Evolutionary conservation across 2,329 filamentous ascomycete species (phyloP).

Genomic region (Colletotrichum plurivorum): DNA sequence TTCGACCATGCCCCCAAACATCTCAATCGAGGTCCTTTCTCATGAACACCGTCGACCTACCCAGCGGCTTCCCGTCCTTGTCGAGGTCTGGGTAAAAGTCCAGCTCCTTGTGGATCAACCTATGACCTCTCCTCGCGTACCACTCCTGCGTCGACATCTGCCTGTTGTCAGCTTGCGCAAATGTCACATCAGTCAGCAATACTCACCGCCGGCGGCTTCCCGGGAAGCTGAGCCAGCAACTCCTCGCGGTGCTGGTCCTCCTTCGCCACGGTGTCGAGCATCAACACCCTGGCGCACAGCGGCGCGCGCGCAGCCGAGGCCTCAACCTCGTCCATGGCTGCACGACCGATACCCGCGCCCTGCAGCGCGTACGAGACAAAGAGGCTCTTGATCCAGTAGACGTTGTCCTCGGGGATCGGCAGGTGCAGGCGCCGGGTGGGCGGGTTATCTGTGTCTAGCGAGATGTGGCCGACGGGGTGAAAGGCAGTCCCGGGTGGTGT

Average conservation of each 20-base stretch:
- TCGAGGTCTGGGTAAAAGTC: conserved; percentile 40
- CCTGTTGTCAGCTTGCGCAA: too few species aligned
- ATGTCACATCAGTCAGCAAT: accelerated
- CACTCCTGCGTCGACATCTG: conserved; percentile 48
- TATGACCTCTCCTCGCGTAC: conserved; percentile 48
- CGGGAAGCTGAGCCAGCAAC: background rate
- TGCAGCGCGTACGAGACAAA: conserved; percentile 46
- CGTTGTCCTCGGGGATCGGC: conserved; percentile 38
- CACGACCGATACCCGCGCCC: conserved; percentile 46
- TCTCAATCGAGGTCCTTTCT: conserved; percentile 15
- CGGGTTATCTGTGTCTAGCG: conserved; percentile 44
- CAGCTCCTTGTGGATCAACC: conserved; percentile 42
- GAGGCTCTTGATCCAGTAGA: conserved; percentile 50
- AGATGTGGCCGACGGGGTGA: conserved; percentile 50
- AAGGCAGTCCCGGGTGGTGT: conserved; percentile 40
- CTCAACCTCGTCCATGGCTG: conserved; percentile 49
- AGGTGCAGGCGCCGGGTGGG: conserved; percentile 32
- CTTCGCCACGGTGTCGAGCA: conserved; percentile 46
- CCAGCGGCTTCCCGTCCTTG: conserved; percentile 9
- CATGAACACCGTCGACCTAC: conserved; percentile 27
- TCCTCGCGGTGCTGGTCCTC: conserved; percentile 41
- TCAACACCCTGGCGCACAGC: conserved; percentile 44
- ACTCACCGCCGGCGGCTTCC: conserved; percentile 5
- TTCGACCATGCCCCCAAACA: background rate
- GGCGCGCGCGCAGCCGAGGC: conserved; percentile 45